Base-by-base conservation (phyloP, 2,329 filamentous ascomycete genomes). In the Apiospora arundinis region DNA sequence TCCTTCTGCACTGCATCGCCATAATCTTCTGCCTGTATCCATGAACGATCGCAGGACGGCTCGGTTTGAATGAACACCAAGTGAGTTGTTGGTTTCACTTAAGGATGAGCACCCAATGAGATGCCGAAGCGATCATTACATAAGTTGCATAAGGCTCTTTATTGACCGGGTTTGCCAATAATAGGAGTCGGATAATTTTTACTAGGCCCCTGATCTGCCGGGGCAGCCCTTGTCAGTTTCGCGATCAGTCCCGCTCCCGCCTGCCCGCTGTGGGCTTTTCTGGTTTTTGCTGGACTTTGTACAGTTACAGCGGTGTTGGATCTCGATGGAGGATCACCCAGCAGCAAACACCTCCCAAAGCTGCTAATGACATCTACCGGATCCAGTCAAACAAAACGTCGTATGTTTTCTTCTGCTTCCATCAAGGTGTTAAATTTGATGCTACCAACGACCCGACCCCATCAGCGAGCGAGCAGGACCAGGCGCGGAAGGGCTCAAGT, bases 111-210 rank as follows among this genome's bases (percentile, higher is more conserved):
- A 32, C 32, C 56, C 56, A 63, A 63, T 63, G 18, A 23, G 56
- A 63, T 14, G 32, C 32, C n/a, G 56, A 63, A 40, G 28, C 18
- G 32, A 4, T 8, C 18, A 63, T 63, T 37, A 63, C 56, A 63
- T 63, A 63, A 63, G 56, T 32, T 63, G 56, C 56, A 63, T 63
- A 63, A 63, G 56, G 56, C 56, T 40, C 56, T n/a, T n/a, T 63
- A 63, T 63, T 40, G 56, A 63, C 56, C 56, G 56, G 56, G 56
- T 63, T n/a, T 16, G 18, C 11, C 21, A 60, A 63, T 63, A 63
- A 12, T 23, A 40, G 56, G 32, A 63, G 56, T 63, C 56, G 56
- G 56, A 63, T 63, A 63, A 63, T 63, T 63, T n/a, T 40, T 63
- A 32, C 32, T 63, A 63, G 56, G n/a, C 56, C 56, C 56, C 56